Conservation (phyloP, 768 basidiomycete species). For the Suillus hirtellus region DNA sequence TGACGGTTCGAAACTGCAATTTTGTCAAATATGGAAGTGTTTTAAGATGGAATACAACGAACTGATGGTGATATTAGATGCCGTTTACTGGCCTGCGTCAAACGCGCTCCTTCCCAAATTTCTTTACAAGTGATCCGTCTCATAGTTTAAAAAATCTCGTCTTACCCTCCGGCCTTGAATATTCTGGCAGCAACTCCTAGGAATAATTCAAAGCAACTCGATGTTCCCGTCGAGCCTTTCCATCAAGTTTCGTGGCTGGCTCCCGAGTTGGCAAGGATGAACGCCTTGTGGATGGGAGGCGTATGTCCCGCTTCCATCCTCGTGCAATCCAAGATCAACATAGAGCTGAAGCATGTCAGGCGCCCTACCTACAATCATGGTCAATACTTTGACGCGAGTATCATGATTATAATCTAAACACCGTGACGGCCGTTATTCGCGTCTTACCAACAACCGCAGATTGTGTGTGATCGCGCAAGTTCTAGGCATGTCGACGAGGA, state of each 20-base stretch:
- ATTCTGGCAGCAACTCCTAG: constrained; percentile 15
- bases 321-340: constrained; percentile 53
- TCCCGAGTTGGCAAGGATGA: constrained; percentile 52
- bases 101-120: constrained; percentile 19
- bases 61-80: constrained; percentile 30
- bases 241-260: constrained; percentile 24
- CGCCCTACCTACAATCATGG: not conserved
- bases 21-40: not conserved
- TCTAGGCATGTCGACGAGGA: constrained; percentile 51
- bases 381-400: not conserved
- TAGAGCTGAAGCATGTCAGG: constrained; percentile 40
- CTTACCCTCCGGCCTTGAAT: not conserved
- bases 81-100: constrained; percentile 29
- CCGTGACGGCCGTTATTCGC: constrained; percentile 64
- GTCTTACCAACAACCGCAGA: constrained; percentile 45
- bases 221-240: constrained; percentile 26
- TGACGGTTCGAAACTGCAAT: constrained; percentile 24
- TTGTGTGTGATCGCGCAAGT: not conserved
- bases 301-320: constrained; percentile 42
- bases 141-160: too few species aligned
- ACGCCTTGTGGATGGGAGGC: constrained; percentile 62
- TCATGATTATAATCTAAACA: constrained; percentile 22
- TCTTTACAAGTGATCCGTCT: constrained; percentile 15
- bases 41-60: constrained; percentile 12
- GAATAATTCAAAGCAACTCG: constrained; percentile 30